These are phyloP conservation scores for Phytophthora fragariae DNA, from an alignment of 352 stramenopile species.

Conservation along the genomic window DNA sequence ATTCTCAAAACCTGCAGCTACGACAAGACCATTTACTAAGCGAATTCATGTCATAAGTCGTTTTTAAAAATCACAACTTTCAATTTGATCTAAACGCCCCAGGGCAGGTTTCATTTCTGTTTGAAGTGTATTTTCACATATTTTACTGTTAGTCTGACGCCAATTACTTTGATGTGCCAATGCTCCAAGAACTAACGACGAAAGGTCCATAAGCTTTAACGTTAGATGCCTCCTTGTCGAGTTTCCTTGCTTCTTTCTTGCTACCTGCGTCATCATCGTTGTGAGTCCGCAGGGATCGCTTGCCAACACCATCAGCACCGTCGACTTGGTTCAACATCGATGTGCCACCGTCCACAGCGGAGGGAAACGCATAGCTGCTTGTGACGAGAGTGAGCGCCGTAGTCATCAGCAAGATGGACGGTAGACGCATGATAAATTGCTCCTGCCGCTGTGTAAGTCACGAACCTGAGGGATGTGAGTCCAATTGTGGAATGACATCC, in stretches of 20 bases:
- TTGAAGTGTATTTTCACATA: neutral
- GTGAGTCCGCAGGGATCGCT: neutral
- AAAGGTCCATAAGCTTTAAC: neutral
- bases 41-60: neutral
- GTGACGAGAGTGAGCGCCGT: neutral
- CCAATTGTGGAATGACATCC: neutral
- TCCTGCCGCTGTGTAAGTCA: neutral
- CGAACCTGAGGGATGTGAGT: neutral
- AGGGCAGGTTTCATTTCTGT: neutral
- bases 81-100: no score
- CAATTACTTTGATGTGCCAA: neutral
- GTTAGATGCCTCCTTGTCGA: neutral
- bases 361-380: neutral
- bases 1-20: conserved; percentile 49
- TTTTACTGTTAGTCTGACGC: neutral
- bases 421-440: neutral
- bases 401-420: neutral
- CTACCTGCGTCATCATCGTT: neutral
- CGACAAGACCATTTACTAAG: conserved; percentile 55
- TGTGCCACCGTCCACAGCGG: neutral
- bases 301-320: neutral
- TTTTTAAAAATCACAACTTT: neutral
- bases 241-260: neutral
- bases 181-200: neutral
- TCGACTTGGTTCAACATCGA: neutral